Conservation (phyloP, 2,329 filamentous ascomycete species). For the Aspergillus arachidicola region DNA sequence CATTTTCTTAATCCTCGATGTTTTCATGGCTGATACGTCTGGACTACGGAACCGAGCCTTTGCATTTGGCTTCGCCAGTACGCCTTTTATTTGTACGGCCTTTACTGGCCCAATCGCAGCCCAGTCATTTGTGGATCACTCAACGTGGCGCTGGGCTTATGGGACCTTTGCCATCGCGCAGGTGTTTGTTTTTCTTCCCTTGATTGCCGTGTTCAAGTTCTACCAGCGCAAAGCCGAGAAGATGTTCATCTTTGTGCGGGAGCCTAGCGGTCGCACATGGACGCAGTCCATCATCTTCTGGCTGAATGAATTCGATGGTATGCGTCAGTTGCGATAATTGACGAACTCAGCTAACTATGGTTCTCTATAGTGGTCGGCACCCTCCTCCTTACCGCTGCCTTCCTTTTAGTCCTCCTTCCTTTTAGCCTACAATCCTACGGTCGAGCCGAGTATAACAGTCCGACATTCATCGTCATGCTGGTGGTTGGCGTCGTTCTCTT, state of each 20-base stretch:
- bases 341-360: background rate
- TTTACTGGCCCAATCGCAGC: constrained; percentile 58
- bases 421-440: constrained; percentile 57
- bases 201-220: constrained; percentile 53
- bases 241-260: constrained; percentile 53
- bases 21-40: constrained; percentile 67
- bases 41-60: constrained; percentile 62
- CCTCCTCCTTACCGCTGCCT: constrained; percentile 62
- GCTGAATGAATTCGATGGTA: constrained; percentile 64
- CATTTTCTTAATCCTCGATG: constrained; percentile 57
- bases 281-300: constrained; percentile 56
- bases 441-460: constrained; percentile 44
- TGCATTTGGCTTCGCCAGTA: constrained; percentile 60
- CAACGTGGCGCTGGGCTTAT: constrained; percentile 65
- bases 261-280: constrained; percentile 49
- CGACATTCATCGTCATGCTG: constrained; percentile 54
- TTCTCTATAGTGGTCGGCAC: constrained; percentile 23
- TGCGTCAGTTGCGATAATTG: background rate
- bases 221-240: constrained; percentile 62
- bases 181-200: constrained; percentile 59
- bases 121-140: constrained; percentile 50
- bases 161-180: constrained; percentile 62
- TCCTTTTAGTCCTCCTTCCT: constrained; percentile 66
- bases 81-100: constrained; percentile 65
- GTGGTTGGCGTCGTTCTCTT: constrained; percentile 57